phyloP scores from a whole-genome alignment of 2,329 filamentous ascomycete species.

The Didymosphaeria variabile region DNA sequence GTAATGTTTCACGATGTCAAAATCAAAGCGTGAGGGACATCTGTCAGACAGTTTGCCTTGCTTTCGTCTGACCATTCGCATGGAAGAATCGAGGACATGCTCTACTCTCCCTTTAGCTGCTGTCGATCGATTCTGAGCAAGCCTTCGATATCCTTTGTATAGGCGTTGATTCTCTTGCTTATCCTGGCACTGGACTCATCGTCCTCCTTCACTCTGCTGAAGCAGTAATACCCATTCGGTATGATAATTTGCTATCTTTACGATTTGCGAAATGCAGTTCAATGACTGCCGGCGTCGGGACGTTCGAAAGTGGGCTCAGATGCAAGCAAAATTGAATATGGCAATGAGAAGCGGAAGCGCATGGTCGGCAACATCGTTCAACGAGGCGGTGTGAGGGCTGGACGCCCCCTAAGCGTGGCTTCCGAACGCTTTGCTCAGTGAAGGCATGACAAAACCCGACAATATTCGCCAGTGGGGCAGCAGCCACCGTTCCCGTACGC shows the following conservation, averaged over 20 bases:
- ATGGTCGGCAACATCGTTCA: neutral
- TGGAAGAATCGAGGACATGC: neutral
- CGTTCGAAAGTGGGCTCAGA: conserved; percentile 9
- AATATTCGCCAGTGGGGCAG: neutral
- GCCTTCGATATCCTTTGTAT: neutral
- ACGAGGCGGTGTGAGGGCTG: conserved; percentile 17
- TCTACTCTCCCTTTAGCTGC: neutral
- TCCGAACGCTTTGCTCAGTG: neutral
- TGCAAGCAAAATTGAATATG: conserved; percentile 23
- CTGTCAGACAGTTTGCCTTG: neutral
- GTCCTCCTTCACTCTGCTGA: neutral
- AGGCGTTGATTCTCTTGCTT: neutral
- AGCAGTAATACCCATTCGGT: too few relatives aligned
- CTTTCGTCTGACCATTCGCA: neutral
- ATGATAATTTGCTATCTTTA: too few relatives aligned
- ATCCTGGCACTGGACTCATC: too few relatives aligned
- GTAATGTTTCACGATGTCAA: neutral
- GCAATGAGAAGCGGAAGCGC: conserved; percentile 13
- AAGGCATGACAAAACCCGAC: neutral
- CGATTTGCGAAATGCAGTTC: conserved; percentile 14
- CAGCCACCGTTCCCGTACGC: neutral
- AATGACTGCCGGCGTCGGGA: neutral
- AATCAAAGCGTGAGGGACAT: neutral
- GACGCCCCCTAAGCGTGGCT: neutral
- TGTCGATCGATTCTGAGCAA: neutral